Base-by-base conservation (phyloP, 306 rosid species). In the Rosa multiflora region DNA sequence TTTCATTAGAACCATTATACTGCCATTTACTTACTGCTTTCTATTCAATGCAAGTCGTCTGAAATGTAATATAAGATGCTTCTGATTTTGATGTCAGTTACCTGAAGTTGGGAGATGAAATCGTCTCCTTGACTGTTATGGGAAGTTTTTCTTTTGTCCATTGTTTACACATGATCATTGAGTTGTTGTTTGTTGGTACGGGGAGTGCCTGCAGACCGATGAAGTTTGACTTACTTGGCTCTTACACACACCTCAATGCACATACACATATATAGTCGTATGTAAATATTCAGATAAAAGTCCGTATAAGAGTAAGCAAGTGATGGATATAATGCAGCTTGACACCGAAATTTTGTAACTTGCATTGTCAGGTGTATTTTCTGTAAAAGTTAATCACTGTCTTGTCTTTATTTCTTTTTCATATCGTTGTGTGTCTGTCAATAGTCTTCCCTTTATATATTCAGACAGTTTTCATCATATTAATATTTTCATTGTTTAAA, bases 401-500 rank as follows among this genome's bases (percentile, higher is more conserved):
- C 23, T 21, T 48, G 8, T 1, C 37, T 11, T 32, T 5, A 11
- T 10, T 35, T 2, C 9, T 35, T 2, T 20, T 66, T 26, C 74
- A n/a, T 76, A 21, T 21, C 35, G 43, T 51, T 49, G 23, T 49
- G 40, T 39, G 15, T 39, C 29, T 75, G 55, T 12, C 5, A 1
- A 5, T 56, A 21, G 43, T 44, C 46, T 23, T 21, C 70, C 56
- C 56, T 58, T 15, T 75, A 7, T 47, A 29, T 17, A 44, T 29
- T 47, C 20, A 0, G 21, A 40, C 40, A 56, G 37, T 44, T 49
- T 37, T 44, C 14, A 5, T 40, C 14, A 43, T 43, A 40, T 20
- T 73, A 3, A 47, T 43, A 47, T 23, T n/a, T 66, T 59, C 15
- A 14, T 62, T 59, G 32, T 76, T 83, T 51, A 76, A 5, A 80